These are phyloP conservation scores for Alternaria sp. DNA, from an alignment of 2,329 filamentous ascomycete species.

Conservation along the genomic window DNA sequence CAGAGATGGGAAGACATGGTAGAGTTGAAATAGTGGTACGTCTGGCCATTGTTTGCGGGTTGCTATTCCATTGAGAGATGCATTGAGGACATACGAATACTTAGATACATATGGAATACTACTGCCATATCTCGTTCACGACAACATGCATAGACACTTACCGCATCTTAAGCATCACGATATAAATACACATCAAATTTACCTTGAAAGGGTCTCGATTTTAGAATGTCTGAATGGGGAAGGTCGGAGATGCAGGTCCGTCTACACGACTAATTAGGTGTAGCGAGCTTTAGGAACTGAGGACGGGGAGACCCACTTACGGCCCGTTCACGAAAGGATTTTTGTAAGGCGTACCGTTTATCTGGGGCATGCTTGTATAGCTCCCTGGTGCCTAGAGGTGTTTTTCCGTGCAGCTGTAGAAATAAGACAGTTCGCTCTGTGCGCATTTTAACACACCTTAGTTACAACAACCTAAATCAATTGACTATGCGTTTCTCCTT, in stretches of 20 bases:
- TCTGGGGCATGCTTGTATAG: slow-evolving; percentile 12
- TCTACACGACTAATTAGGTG: not conserved
- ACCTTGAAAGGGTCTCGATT: not conserved
- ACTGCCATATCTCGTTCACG: not conserved
- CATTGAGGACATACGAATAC: not conserved
- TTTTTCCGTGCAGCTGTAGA: not conserved
- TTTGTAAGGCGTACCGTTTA: slow-evolving; percentile 16
- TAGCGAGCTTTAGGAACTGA: not conserved
- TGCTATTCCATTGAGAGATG: not conserved
- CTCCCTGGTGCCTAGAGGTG: slow-evolving; percentile 8
- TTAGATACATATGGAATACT: not conserved
- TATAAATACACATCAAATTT: not conserved
- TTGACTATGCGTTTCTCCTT: slow-evolving; percentile 11
- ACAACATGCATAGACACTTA: not conserved
- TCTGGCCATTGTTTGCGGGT: not conserved
- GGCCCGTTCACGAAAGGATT: not conserved
- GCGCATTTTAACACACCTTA: not conserved
- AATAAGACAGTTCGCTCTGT: not conserved
- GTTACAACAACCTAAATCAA: not conserved
- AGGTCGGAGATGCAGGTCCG: not conserved
- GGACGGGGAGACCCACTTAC: not conserved
- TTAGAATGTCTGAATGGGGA: not conserved
- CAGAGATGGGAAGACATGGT: not conserved
- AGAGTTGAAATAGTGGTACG: not conserved
- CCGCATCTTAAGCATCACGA: not conserved